Conservation (phyloP, 345 rosid species). For the Salix purpurea region DNA sequence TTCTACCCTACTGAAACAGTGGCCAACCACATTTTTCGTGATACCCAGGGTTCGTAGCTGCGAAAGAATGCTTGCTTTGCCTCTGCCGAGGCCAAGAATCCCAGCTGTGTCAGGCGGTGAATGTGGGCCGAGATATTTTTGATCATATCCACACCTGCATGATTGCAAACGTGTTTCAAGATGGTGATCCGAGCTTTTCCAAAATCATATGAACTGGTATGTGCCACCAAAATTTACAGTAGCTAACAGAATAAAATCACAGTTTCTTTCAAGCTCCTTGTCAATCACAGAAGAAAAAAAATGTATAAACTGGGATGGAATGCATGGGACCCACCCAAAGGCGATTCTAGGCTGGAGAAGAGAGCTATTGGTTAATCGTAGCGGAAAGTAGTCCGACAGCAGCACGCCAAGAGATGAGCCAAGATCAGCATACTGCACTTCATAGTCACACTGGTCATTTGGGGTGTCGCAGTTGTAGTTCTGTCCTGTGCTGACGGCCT, state of each 20-base stretch:
- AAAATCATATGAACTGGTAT: neutral
- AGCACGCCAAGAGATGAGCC: constrained; percentile 77
- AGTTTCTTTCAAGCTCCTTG: neutral
- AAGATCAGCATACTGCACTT: constrained; percentile 64
- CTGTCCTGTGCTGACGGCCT: constrained; percentile 32
- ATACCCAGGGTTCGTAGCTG: constrained; percentile 49
- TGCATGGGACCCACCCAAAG: constrained; percentile 60
- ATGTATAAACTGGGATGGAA: neutral
- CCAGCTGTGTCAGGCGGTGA: constrained; percentile 67
- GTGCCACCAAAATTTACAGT: neutral
- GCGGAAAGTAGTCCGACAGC: constrained; percentile 51
- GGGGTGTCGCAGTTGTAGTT: constrained; percentile 42
- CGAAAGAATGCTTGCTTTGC: constrained; percentile 60
- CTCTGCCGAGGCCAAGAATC: constrained; percentile 75
- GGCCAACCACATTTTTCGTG: constrained; percentile 60
- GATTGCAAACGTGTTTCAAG: constrained; percentile 3
- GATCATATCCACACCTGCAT: constrained; percentile 79
- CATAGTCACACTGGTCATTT: constrained; percentile 76
- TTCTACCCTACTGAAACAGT: constrained; percentile 69
- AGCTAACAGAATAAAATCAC: neutral
- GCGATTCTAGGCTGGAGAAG: constrained; percentile 35
- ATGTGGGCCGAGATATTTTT: constrained; percentile 38
- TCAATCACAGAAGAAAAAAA: neutral
- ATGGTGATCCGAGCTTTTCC: neutral
- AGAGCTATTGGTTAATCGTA: constrained; percentile 56